Base-by-base conservation (phyloP, 2,329 filamentous ascomycete genomes). In the Ophiobolus disseminans region DNA sequence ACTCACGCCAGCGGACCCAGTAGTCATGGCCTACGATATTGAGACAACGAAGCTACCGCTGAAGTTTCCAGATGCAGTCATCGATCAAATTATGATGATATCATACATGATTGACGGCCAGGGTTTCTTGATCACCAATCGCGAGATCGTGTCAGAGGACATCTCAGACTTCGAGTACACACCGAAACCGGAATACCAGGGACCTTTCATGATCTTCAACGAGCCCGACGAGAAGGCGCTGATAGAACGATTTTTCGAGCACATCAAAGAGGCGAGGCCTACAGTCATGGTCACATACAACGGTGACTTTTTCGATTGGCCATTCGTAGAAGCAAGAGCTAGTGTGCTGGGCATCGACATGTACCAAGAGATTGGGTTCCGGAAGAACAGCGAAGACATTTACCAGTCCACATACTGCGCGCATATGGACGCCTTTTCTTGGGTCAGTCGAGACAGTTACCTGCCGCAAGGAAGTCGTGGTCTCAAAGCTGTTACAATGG, bases 221-320 rank as follows among this genome's bases (percentile, higher is more conserved):
- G 95, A 99, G 70, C 89, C 91, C 1, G 87, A 97, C 66, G 94
- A 99, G 74, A 94, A 94, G 73, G 84, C 82, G 1, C 71, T 96
- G 2, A 80, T 99, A 17, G 93, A 97, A 68, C 82, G 94, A 13
- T 99, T 99, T 76, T 97, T 99, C 67, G 80, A 90, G 31, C 94
- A 97, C 72, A 89, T 99, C 74, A 97, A 99, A 67, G 91, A 96
- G 72, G 91, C 91, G 1, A 85, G 89, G 50, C 94, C 94, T 0
- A 97, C 92, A 0, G 93, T 99, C 47, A 99, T 99, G 72, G 93
- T 95, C 26, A 99, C 94, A n/a, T 99, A 99, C 82, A 99, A 99
- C 90, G 94, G 94, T 78, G 94, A 99, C 78, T 99, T 99, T 73
- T 99, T 99, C 86, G 94, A 99, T 87, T 99, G 94, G 94, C 93